phyloP scores from a whole-genome alignment of 345 rosid species.

The Arabis alpina region DNA sequence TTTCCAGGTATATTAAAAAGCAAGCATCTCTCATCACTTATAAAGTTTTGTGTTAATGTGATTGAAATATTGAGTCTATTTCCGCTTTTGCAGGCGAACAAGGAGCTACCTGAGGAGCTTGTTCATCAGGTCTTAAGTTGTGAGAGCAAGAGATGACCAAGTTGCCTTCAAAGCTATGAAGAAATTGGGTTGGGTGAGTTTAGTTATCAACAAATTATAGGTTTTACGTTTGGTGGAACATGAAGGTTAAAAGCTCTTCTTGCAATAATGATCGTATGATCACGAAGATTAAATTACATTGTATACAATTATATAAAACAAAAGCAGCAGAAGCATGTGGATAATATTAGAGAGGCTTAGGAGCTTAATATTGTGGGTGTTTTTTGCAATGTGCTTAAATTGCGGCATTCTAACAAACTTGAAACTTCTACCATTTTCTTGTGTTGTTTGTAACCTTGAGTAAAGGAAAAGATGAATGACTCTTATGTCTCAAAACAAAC shows the following conservation, averaged over 20 bases:
- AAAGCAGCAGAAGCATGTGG: slow-evolving; percentile 22
- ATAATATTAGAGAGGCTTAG: slow-evolving; percentile 20
- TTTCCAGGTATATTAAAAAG: slow-evolving; percentile 66
- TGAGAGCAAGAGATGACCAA: slow-evolving; percentile 25
- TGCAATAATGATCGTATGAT: slow-evolving; percentile 30
- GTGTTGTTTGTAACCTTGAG: background rate
- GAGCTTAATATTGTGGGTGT: background rate
- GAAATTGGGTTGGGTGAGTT: slow-evolving; percentile 15
- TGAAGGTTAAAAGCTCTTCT: slow-evolving; percentile 9
- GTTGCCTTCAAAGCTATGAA: slow-evolving; percentile 19
- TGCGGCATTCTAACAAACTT: background rate
- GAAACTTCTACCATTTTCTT: background rate
- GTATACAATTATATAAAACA: slow-evolving; percentile 28
- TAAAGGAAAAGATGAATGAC: background rate
- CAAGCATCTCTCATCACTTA: background rate
- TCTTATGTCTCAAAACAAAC: background rate
- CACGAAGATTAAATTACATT: slow-evolving; percentile 11
- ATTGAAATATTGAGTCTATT: slow-evolving; percentile 12
- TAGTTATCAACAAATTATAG: slow-evolving; percentile 10
- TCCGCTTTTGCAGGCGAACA: slow-evolving; percentile 59
- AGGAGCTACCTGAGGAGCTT: slow-evolving; percentile 71
- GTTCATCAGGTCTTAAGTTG: slow-evolving; percentile 55
- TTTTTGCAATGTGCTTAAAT: background rate
- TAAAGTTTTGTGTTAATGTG: background rate
- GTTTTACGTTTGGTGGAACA: slow-evolving; percentile 27